phyloP scores from a whole-genome alignment of 2,329 filamentous ascomycete species.

The Ilyonectria sp. region DNA sequence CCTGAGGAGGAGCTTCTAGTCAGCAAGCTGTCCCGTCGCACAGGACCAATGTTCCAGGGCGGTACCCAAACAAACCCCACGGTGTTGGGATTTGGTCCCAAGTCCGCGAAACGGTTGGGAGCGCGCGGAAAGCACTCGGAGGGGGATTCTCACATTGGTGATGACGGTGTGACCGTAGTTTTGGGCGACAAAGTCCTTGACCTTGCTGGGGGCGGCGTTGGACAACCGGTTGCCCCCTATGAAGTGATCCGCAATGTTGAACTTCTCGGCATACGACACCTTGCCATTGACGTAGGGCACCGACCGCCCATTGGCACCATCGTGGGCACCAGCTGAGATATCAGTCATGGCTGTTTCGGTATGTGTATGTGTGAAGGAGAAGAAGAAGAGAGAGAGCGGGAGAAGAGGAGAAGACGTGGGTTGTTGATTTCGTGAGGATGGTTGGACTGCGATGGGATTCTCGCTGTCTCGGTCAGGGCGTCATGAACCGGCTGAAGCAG shows the following conservation, averaged over 20 bases:
- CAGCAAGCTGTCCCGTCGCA: constrained; percentile 24
- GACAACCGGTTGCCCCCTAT: constrained; percentile 93
- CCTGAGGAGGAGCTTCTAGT: constrained; percentile 66
- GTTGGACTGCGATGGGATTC: constrained; percentile 30
- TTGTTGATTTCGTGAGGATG: constrained; percentile 45
- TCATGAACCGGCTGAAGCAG: constrained; percentile 47
- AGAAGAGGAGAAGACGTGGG: constrained; percentile 25
- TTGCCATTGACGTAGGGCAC: constrained; percentile 71
- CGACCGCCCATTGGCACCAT: constrained; percentile 62
- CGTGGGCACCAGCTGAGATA: constrained; percentile 57
- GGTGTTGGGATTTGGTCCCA: constrained; percentile 2
- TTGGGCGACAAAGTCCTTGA: constrained; percentile 95
- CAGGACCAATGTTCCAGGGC: constrained; percentile 1
- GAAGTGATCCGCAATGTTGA: constrained; percentile 91
- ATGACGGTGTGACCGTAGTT: constrained; percentile 98
- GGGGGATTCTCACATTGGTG: constrained; percentile 81
- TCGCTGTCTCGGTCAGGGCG: constrained; percentile 44
- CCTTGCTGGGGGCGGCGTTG: constrained; percentile 84
- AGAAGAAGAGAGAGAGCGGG: constrained; percentile 26
- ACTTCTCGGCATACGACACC: constrained; percentile 82
- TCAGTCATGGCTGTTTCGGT: constrained; percentile 63
- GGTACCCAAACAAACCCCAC: constrained; percentile 15
- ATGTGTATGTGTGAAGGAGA: constrained; percentile 43
- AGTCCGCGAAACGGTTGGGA: neutral
- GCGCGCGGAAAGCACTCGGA: neutral